Evolutionary conservation across 1,284 basidiomycete genomes (phyloP), one percentile per base, ranked within the genome.

Genomic region (Phlebopus sp.): DNA sequence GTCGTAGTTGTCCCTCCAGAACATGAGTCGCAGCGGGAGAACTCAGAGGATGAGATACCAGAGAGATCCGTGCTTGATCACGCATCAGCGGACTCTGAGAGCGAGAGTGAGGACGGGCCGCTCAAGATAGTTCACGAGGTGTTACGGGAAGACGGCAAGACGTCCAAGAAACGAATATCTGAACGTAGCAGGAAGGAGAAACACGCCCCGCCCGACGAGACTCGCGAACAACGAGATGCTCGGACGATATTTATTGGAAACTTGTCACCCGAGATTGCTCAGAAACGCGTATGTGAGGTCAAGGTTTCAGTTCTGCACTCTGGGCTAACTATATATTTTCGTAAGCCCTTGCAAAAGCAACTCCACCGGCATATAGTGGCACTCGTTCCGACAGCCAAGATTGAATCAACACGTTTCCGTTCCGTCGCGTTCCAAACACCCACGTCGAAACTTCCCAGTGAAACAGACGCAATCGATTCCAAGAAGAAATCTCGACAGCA

Each of bases 181-280:
- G 54, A 44, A 21, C 49, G 37, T 11, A 53, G n/a, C n/a, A n/a
- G 35, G 49, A 74, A 72, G 49, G 43, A 40, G 10, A 75, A 70
- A 51, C 78, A 75, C 56, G 71, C 76, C 1, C 89, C 88, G 0
- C 56, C 69, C 19, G 81, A 79, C 44, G 92, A 95, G 67, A 86
- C 85, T 0, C 60, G 75, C 9, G 82, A 80, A 46, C 81, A 80
- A 50, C 77, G 87, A 42, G 84, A 97, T 61, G 75, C 79, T 15
- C 80, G 95, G 23, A 97, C 95, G 1, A 74, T 97, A 44, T 99
- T 98, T 64, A 69, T 99, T n/a, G 96, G 96, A 9, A 98, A 98
- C 64, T 71, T 98, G 0, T 81, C 86, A 2, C 73, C 90, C 2
- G 84, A 89, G 5, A 80, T 89, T 7, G 84, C 82, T 14, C 86